A percentile compares a stretch with the other conserved stretches of the same genome.
Conservation (phyloP, 2,329 filamentous ascomycete genomes). For the Aurifilum marmelostoma region DNA sequence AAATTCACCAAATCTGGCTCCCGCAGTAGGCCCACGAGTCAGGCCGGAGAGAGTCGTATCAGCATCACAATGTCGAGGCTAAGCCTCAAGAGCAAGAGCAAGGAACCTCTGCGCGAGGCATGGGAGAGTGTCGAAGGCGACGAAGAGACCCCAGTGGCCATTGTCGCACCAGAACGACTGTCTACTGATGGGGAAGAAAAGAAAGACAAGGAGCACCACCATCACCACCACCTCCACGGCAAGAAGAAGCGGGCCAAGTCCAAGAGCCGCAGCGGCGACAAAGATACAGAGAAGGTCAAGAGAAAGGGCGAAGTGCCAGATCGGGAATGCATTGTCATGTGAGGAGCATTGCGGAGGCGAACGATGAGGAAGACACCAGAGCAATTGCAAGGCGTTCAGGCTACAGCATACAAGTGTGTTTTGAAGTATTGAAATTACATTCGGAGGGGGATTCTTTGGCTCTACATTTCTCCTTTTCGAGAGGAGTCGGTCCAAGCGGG, state of each 20-base stretch:
- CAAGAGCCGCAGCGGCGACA: conserved; percentile 36
- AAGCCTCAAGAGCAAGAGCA: conserved; percentile 56
- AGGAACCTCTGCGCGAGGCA: conserved; percentile 48
- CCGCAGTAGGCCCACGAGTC: conserved; percentile 61
- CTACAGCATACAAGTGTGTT: conserved; percentile 10
- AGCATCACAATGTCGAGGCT: conserved; percentile 62
- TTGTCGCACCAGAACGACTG: conserved; percentile 20
- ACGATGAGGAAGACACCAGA: background rate
- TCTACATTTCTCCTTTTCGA: conserved; percentile 1
- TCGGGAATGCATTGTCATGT: conserved; percentile 55
- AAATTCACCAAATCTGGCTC: conserved; percentile 51
- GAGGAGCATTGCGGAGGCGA: conserved; percentile 17
- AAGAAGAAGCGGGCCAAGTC: conserved; percentile 43
- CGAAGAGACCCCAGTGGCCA: conserved; percentile 25
- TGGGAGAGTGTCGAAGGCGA: conserved; percentile 27
- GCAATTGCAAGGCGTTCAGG: conserved; percentile 22
- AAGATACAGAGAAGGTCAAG: conserved; percentile 42
- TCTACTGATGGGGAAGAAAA: conserved; percentile 29
- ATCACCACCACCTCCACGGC: conserved; percentile 37
- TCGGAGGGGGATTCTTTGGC: background rate
- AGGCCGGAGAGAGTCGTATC: conserved; percentile 61
- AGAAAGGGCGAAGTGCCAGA: conserved; percentile 45
- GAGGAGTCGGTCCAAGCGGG: background rate
- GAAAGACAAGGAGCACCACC: conserved; percentile 34
- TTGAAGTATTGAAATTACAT: conserved; percentile 17